Conservation (phyloP, 495 filamentous ascomycete species). For the Patellaria atrata region DNA sequence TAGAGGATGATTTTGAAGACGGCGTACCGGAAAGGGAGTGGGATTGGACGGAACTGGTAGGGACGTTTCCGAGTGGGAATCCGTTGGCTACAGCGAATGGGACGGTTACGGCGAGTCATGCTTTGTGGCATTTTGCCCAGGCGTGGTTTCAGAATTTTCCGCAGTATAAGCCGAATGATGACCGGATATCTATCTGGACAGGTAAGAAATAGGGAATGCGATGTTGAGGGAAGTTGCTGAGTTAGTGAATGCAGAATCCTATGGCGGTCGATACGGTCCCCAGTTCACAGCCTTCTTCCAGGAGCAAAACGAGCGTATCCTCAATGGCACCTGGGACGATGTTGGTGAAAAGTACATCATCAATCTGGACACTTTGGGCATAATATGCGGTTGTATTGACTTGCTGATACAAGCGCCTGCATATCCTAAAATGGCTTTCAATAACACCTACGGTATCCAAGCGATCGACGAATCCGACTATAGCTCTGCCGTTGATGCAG, state of each 20-base stretch:
- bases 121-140: slow-evolving; percentile 10
- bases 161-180: slow-evolving; percentile 39
- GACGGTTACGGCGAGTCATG: slow-evolving; percentile 6
- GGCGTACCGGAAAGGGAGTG: slow-evolving; percentile 5
- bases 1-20: no score
- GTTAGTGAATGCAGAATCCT: no score
- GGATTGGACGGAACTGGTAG: slow-evolving; percentile 26
- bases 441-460: slow-evolving; percentile 13
- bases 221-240: no score
- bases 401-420: slow-evolving; percentile 5
- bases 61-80: slow-evolving; percentile 7
- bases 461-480: slow-evolving; percentile 23
- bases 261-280: slow-evolving; percentile 10
- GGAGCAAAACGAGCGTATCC: slow-evolving; percentile 43
- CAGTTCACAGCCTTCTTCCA: slow-evolving; percentile 37
- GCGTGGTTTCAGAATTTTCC: slow-evolving; percentile 32
- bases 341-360: slow-evolving; percentile 1
- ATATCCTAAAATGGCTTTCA: slow-evolving; percentile 10
- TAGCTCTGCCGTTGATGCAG: slow-evolving; percentile 1
- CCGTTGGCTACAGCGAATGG: slow-evolving; percentile 4
- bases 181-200: slow-evolving; percentile 36
- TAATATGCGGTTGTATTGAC: slow-evolving; percentile 12
- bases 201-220: no score
- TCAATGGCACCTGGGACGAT: slow-evolving; percentile 12
- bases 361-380: slow-evolving; percentile 11